These are phyloP conservation scores for Aureobasidium sp. DNA, from an alignment of 2,329 filamentous ascomycete genomes.

Conservation along the genomic window DNA sequence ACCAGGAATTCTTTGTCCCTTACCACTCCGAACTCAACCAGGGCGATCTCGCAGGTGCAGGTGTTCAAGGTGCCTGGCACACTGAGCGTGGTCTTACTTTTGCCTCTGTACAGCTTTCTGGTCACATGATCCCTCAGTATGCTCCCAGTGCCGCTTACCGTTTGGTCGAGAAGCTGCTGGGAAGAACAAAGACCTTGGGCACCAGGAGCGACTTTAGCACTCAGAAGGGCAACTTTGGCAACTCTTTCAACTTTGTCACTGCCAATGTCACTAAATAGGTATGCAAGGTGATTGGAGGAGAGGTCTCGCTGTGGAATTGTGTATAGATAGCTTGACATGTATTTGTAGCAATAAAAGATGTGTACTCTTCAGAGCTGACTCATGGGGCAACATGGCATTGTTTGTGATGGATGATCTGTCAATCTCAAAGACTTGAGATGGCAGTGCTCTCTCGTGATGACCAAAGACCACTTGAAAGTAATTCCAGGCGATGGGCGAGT, in stretches of 20 bases:
- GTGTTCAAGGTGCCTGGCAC: conserved; percentile 62
- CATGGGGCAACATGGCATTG: too few relatives aligned
- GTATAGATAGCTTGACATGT: too few relatives aligned
- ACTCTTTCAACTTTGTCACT: conserved; percentile 17
- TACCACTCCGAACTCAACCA: conserved; percentile 46
- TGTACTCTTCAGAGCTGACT: too few relatives aligned
- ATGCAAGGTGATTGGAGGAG: too few relatives aligned
- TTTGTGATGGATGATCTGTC: too few relatives aligned
- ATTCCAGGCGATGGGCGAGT: too few relatives aligned
- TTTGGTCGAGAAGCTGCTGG: conserved; percentile 68
- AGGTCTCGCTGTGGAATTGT: too few relatives aligned
- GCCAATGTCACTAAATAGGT: conserved; percentile 14
- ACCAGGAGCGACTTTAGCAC: conserved; percentile 32
- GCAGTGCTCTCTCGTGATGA: too few relatives aligned
- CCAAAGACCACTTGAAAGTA: too few relatives aligned
- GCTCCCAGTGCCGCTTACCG: conserved; percentile 61
- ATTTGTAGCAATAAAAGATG: too few relatives aligned
- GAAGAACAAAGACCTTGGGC: conserved; percentile 54
- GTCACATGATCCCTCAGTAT: conserved; percentile 64
- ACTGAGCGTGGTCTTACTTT: conserved; percentile 72
- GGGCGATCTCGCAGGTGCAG: conserved; percentile 51
- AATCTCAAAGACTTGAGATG: too few relatives aligned
- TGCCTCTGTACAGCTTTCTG: conserved; percentile 55
- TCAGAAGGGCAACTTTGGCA: conserved; percentile 28
- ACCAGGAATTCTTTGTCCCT: conserved; percentile 62